phyloP scores from a whole-genome alignment of 2,329 filamentous ascomycete species.

The Colletotrichum tamarilloi region DNA sequence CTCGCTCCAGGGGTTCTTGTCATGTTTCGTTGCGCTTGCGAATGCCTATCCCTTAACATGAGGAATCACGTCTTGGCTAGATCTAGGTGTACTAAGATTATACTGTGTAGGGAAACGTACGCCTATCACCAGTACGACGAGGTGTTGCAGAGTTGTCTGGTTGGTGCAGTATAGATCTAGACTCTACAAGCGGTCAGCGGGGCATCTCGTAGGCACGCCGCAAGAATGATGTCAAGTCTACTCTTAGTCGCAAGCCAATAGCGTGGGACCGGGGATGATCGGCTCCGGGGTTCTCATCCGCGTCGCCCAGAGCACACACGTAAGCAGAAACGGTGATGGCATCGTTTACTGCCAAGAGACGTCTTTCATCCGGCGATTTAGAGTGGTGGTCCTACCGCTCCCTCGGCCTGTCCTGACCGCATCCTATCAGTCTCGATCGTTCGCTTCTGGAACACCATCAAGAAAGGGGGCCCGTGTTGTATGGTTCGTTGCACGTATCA shows the following conservation, averaged over 20 bases:
- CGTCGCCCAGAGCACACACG: no score
- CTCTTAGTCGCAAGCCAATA: neutral
- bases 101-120: neutral
- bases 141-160: neutral
- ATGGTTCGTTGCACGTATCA: neutral
- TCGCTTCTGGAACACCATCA: neutral
- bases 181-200: neutral
- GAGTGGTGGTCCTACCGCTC: conserved; percentile 2
- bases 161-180: neutral
- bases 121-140: neutral
- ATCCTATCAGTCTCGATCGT: neutral
- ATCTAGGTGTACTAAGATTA: neutral
- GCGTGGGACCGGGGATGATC: neutral
- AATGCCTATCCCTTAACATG: neutral
- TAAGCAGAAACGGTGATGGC: neutral
- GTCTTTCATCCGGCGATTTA: neutral
- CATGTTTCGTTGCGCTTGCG: neutral
- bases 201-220: neutral
- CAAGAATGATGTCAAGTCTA: conserved; percentile 5
- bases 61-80: neutral
- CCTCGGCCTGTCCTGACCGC: neutral
- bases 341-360: neutral
- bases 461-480: neutral
- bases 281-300: neutral
- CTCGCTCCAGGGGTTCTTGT: neutral